Percentiles rank a stretch among this genome's conserved stretches.
Conservation (phyloP, 2,329 filamentous ascomycete species). For the Colletotrichum sidae region DNA sequence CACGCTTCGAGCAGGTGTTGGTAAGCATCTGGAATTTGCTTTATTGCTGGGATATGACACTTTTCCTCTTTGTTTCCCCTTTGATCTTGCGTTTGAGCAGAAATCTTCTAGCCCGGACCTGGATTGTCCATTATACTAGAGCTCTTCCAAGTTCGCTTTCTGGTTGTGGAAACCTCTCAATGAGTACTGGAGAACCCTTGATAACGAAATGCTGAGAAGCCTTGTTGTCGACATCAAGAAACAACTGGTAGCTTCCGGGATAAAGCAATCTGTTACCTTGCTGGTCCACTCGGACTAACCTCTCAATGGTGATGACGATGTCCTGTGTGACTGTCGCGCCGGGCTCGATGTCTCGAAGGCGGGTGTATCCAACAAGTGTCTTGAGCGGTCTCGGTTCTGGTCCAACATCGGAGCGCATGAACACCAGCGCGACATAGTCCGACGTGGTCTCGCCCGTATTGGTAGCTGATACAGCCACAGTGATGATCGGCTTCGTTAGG, state of each 20-base stretch:
- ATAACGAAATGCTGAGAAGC: not conserved
- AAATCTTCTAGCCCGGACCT: too few relatives aligned
- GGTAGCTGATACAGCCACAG: constrained; percentile 55
- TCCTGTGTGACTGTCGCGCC: constrained; percentile 46
- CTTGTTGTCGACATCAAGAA: constrained; percentile 52
- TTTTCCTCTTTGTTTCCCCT: too few relatives aligned
- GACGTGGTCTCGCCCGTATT: constrained; percentile 60
- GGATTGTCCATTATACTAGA: too few relatives aligned
- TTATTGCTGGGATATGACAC: too few relatives aligned
- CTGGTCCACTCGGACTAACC: constrained; percentile 61
- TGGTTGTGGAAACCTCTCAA: constrained; percentile 30
- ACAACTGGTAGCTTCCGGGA: constrained; percentile 62
- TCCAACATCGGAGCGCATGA: constrained; percentile 57
- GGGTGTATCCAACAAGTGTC: constrained; percentile 61
- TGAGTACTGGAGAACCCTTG: not conserved
- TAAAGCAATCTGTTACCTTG: constrained; percentile 63
- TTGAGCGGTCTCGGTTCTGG: constrained; percentile 65
- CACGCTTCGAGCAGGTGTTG: too few relatives aligned
- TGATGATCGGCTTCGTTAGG: constrained; percentile 34
- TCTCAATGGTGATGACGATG: constrained; percentile 59
- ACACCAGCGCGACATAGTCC: constrained; percentile 65
- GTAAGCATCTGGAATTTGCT: too few relatives aligned
- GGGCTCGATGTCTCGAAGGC: constrained; percentile 53
- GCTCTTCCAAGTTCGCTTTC: not conserved
- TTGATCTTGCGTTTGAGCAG: too few relatives aligned